Evolutionary conservation across 2,329 filamentous ascomycete species (phyloP), one percentile per base, ranked within the genome.

Genomic region (Ophiostoma himal-ulmi): DNA sequence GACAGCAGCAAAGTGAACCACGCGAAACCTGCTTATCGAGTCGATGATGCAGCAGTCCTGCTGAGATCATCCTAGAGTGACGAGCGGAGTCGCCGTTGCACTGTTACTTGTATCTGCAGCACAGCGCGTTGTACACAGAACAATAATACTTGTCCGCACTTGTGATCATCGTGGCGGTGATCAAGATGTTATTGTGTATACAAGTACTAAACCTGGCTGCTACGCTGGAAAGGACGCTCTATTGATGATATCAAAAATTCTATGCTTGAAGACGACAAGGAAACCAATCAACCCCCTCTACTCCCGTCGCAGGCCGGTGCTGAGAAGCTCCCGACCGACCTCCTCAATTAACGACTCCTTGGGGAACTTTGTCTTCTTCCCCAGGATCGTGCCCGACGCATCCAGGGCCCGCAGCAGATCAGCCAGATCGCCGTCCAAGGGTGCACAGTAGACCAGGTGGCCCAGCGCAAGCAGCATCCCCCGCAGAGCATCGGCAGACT

Each of bases 401-500:
- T 94, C 93, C 83, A 97, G 86, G 0, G 88, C 89, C 70, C 86
- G 86, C 74, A 93, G 84, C n/a, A 97, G 80, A 77, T 96, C 93
- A 13, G 89, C 83, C n/a, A 97, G 78, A 74, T 94, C 91, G 0
- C 93, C 91, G 39, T 90, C 86, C 48, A 88, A 76, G 5, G 88
- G 86, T 1, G 88, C 85, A 72, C 87, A 87, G 76, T 94, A 97
- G 0, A 90, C 84, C 36, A 97, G 77, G 74, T 93, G 86, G 0
- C 93, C 94, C 22, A 96, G 78, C 1, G 91, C 90, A 20, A 93
- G 82, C 44, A 97, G 75, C 78, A 94, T 87, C 0, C 92, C 92
- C 76, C 91, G 91, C 17, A 94, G 79, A 0, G 91, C 91, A 75
- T 97, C 93, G 13, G 77, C 80, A 0, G 94, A 88, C 48, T 81